Conservation (phyloP, 2,329 filamentous ascomycete genomes). For the Pyrenophora tritici-repentis region DNA sequence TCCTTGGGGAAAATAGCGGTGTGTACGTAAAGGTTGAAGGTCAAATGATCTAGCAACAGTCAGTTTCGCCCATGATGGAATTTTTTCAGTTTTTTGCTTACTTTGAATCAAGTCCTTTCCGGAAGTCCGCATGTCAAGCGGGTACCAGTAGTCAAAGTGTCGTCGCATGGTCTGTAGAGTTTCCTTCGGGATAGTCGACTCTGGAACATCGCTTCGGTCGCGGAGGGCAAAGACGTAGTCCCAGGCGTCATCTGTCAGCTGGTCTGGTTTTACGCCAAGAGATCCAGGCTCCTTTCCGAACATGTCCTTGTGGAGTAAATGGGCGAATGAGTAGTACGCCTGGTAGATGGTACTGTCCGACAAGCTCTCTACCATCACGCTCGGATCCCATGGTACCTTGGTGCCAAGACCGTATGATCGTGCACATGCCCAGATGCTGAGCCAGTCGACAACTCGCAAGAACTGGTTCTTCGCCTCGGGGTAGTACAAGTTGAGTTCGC, state of each 20-base stretch:
- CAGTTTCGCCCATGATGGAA: too few relatives aligned
- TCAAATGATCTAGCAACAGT: constrained; percentile 69
- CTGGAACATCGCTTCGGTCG: constrained; percentile 70
- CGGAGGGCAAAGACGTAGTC: constrained; percentile 89
- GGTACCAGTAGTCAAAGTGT: constrained; percentile 97
- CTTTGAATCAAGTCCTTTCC: constrained; percentile 74
- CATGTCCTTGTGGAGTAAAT: constrained; percentile 77
- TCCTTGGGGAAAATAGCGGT: constrained; percentile 83
- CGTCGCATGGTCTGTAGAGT: constrained; percentile 80
- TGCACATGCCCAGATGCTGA: constrained; percentile 85
- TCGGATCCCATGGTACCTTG: constrained; percentile 89
- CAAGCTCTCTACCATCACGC: constrained; percentile 89
- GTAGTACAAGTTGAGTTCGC: constrained; percentile 79
- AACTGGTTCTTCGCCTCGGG: constrained; percentile 64
- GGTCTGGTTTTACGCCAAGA: constrained; percentile 68
- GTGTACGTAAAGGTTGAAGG: constrained; percentile 94
- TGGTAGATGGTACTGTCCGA: constrained; percentile 94
- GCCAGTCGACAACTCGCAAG: constrained; percentile 84
- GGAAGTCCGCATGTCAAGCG: constrained; percentile 82
- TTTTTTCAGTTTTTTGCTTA: too few relatives aligned
- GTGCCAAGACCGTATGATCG: constrained; percentile 91
- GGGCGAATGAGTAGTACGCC: constrained; percentile 67
- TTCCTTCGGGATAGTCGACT: constrained; percentile 73
- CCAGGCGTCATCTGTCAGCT: constrained; percentile 95
- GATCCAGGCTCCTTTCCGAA: constrained; percentile 66